These are phyloP conservation scores for Colletotrichum cereale DNA, from an alignment of 2,329 filamentous ascomycete species.

Conservation along the genomic window DNA sequence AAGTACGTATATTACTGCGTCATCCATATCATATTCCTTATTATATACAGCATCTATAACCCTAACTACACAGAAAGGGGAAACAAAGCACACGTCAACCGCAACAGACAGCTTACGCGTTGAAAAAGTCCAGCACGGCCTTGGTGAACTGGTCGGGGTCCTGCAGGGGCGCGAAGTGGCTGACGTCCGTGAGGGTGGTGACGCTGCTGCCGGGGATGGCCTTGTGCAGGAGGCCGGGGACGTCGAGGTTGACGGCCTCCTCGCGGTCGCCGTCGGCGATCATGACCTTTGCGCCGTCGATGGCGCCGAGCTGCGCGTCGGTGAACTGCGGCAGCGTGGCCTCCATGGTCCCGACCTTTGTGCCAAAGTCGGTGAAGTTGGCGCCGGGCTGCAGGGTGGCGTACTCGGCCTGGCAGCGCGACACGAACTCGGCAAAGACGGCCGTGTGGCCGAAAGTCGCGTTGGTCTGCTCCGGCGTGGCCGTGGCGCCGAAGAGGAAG, in stretches of 20 bases:
- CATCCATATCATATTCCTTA: too few species aligned
- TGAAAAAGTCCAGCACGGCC: conserved; percentile 48
- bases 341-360: conserved; percentile 54
- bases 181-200: conserved; percentile 52
- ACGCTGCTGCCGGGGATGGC: conserved; percentile 54
- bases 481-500: conserved; percentile 54
- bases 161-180: conserved; percentile 58
- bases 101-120: too few species aligned
- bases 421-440: conserved; percentile 46
- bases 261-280: conserved; percentile 50
- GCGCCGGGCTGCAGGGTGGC: conserved; percentile 50
- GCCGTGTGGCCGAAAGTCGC: conserved; percentile 48
- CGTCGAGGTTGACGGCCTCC: conserved; percentile 55
- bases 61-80: too few species aligned
- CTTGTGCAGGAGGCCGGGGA: conserved; percentile 50
- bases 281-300: conserved; percentile 47
- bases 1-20: too few species aligned
- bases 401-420: conserved; percentile 53
- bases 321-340: conserved; percentile 51
- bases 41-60: too few species aligned
- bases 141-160: conserved; percentile 52
- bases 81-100: not conserved
- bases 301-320: conserved; percentile 46
- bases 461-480: conserved; percentile 51
- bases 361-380: conserved; percentile 53